Evolutionary conservation across 305 asterid genomes (phyloP), one percentile per base, ranked within the genome.

Genomic region (Rubia occidens): DNA sequence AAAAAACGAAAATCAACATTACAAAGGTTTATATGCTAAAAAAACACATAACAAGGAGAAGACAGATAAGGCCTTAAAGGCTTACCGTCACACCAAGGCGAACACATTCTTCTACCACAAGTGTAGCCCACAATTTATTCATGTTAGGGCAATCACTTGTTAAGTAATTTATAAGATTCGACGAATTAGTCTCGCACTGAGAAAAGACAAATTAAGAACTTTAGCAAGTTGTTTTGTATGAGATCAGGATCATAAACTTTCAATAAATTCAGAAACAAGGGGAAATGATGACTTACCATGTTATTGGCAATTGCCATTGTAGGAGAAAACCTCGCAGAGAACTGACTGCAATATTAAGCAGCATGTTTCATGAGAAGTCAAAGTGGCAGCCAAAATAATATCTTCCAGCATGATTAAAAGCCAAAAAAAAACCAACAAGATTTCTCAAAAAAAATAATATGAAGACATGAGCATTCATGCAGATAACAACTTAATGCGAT

Each of bases 51-150:
- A 29, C 29, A 1, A 18, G 2, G 69, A 59, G 59, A 59, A 72
- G 53, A 15, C 21, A 62, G 49, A 67, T 76, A 37, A 39, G 67
- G 78, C 68, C 69, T 73, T 43, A 47, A 24, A 69, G 74, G 78
- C 97, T 89, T 82, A 94, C 99, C 75, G 89, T 91, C 76, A 94
- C 81, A 77, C 99, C 99, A 79, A 91, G 96, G 56, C 99, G 88
- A 76, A 79, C 78, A 82, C 97, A 94, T 87, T 94, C 99, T 80
- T 94, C 99, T 71, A 94, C 88, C 43, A 94, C 82, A 60, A 94
- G 96, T 43, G 90, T 83, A 35, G 99, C 99, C 99, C 99, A 94
- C 77, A 94, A 75, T 70, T 82, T 74, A 85, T 94, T 91, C 79
- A 94, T 89, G 80, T 91, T 91, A 69, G 87, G 90, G 68, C 79